Evolutionary conservation across 2,329 filamentous ascomycete species (phyloP).

Genomic region (Pseudogymnoascus sp.): DNA sequence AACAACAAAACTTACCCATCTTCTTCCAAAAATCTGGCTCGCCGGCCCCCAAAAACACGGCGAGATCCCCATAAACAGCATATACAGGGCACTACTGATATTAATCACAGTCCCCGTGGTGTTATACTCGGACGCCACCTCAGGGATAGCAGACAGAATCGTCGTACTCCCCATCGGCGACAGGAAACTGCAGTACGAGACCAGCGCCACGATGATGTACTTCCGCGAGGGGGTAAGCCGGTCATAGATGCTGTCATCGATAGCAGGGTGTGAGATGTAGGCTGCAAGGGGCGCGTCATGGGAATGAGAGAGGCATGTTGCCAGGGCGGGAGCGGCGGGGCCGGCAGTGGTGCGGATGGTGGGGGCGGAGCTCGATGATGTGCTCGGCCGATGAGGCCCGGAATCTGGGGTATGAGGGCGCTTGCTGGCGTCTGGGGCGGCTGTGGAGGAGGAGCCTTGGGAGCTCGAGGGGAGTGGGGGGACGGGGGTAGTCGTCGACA

Average conservation of each 20-base stretch:
- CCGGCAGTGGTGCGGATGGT: not conserved
- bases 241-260: slow-evolving; percentile 54
- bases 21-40: slow-evolving; percentile 54
- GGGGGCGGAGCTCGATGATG: not conserved
- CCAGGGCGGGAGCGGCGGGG: not conserved
- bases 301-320: not conserved
- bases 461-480: not conserved
- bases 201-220: slow-evolving; percentile 54
- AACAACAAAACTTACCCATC: slow-evolving; percentile 37
- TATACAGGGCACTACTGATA: slow-evolving; percentile 65
- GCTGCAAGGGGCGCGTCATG: slow-evolving; percentile 21
- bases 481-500: not conserved
- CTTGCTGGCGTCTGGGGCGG: not conserved
- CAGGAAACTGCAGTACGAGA: slow-evolving; percentile 68
- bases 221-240: slow-evolving; percentile 55
- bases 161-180: slow-evolving; percentile 68
- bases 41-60: slow-evolving; percentile 66
- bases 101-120: slow-evolving; percentile 65
- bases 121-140: slow-evolving; percentile 56
- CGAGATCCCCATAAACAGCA: slow-evolving; percentile 63
- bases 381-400: not conserved
- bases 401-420: not conserved
- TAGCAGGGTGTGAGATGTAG: slow-evolving; percentile 5
- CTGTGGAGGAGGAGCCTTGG: not conserved
- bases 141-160: slow-evolving; percentile 63